Evolutionary conservation across 345 rosid species (phyloP).

Genomic region (Erodium maritimum): DNA sequence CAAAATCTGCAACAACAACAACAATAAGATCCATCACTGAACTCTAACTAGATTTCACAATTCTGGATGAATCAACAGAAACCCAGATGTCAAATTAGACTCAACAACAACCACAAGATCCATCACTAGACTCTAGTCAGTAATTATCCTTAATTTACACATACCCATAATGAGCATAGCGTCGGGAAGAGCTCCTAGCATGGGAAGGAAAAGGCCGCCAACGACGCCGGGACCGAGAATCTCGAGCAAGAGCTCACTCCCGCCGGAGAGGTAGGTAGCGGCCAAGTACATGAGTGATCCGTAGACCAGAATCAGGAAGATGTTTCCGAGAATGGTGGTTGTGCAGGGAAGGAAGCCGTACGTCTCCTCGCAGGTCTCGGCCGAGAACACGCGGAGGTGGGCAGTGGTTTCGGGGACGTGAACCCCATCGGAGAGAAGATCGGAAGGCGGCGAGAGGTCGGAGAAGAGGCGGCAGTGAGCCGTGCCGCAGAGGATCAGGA

Average conservation of each 20-base stretch:
- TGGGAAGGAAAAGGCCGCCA: conserved; percentile 36
- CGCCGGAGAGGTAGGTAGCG: conserved; percentile 32
- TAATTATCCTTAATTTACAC: too few species aligned
- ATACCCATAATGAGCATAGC: conserved; percentile 42
- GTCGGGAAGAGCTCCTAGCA: conserved; percentile 39
- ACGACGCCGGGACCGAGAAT: conserved; percentile 37
- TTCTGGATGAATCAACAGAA: too few species aligned
- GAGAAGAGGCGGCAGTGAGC: conserved; percentile 11
- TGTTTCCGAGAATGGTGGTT: conserved; percentile 24
- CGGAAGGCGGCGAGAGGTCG: conserved; percentile 12
- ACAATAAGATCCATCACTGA: too few species aligned
- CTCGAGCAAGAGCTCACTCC: conserved; percentile 39
- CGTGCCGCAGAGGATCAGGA: conserved; percentile 10
- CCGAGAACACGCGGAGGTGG: neutral
- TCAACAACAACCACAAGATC: too few species aligned
- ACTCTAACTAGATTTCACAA: too few species aligned
- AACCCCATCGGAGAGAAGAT: conserved; percentile 24
- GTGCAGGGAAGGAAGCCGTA: conserved; percentile 47
- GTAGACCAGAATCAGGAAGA: conserved; percentile 30
- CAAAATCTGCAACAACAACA: too few species aligned
- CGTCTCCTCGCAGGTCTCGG: conserved; percentile 28
- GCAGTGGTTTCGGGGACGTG: neutral
- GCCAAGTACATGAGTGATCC: conserved; percentile 34
- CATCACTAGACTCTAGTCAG: too few species aligned
- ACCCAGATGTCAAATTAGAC: too few species aligned